Base-by-base conservation (phyloP, 2,329 filamentous ascomycete genomes). In the Venturia asperata region DNA sequence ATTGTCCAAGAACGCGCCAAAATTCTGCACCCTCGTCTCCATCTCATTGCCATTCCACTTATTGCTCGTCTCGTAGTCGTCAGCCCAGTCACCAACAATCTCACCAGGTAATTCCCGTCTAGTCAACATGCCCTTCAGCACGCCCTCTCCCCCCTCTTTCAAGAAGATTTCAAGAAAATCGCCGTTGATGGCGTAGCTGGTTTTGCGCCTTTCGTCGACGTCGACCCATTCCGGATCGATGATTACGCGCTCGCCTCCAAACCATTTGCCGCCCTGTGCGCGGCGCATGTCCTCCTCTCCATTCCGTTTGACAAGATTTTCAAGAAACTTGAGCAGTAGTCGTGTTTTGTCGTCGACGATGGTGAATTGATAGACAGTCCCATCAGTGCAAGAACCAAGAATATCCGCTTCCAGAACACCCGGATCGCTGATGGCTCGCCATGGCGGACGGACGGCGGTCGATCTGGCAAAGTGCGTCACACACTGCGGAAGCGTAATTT, bases 241-340 rank as follows among this genome's bases (percentile, higher is more conserved):
- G 19, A 49, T 19, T 21, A 62, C 21, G 13, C 27, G 24, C 37
- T 55, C 60, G 11, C 15, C 7, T 7, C 42, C 43, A 17, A 34
- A 5, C 61, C 24, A 42, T 34, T 64, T 39, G 7, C 60, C 39
- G 21, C n/a, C 39, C 30, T 24, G 34, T 19, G 45, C 47, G 5
- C 1, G 7, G 27, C n/a, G 49, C n/a, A n/a, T 70, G 71, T 9
- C 75, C 68, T 42, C 71, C 11, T 27, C 49, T 47, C 27, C 15
- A 24, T 62, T 37, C 52, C 41, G 61, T 58, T 21, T 69, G 34
- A 75, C 70, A 41, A 95, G 73, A 66, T 88, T 87, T 71, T 95
- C 87, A 1, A 97, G 72, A 68, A 93, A 85, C 66, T 83, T 82
- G 5, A 97, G 79, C 4, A 96, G 79, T 7, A 82, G 81, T 84